A percentile compares a stretch with the other conserved stretches of the same genome.
Conservation (phyloP, 2,329 filamentous ascomycete species). For the Fusarium papillatum region DNA sequence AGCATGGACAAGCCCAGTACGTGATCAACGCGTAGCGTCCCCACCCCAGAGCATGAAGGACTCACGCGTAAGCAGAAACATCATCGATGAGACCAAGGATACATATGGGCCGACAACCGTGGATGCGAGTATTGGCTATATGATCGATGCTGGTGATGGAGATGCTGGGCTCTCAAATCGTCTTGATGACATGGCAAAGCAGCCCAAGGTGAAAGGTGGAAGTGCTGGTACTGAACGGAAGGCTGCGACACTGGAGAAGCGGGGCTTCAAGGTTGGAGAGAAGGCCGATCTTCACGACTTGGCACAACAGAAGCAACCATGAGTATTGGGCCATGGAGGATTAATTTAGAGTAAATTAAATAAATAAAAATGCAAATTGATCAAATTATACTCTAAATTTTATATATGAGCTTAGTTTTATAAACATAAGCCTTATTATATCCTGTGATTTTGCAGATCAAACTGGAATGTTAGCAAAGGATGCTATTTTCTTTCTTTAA, state of each 20-base stretch:
- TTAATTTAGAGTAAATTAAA: too few species aligned
- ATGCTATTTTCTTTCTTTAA: too few species aligned
- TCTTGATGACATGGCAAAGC: conserved; percentile 2
- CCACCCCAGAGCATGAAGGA: accelerated
- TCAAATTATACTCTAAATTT: too few species aligned
- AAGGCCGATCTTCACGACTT: conserved; percentile 14
- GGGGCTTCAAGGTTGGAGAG: conserved; percentile 19
- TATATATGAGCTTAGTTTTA: too few species aligned
- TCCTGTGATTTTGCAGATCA: too few species aligned
- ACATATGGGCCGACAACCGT: conserved; percentile 2
- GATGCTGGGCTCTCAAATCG: neutral
- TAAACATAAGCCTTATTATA: too few species aligned
- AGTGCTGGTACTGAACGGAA: neutral
- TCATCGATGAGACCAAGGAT: conserved; percentile 20
- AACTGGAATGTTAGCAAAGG: too few species aligned
- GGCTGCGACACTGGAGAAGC: neutral
- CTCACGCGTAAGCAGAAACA: conserved; percentile 3
- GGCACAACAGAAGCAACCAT: conserved; percentile 17
- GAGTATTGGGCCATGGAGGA: too few species aligned
- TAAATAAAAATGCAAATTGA: too few species aligned
- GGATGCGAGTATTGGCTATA: conserved; percentile 13
- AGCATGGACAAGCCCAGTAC: conserved; percentile 25
- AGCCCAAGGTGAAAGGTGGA: neutral
- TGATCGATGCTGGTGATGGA: conserved; percentile 7
- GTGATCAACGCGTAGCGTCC: neutral